Percentiles rank a stretch among this genome's conserved stretches.
phyloP scores from a whole-genome alignment of 1,139 yeast genomes.

The Debaryomycetaceae sp. region DNA sequence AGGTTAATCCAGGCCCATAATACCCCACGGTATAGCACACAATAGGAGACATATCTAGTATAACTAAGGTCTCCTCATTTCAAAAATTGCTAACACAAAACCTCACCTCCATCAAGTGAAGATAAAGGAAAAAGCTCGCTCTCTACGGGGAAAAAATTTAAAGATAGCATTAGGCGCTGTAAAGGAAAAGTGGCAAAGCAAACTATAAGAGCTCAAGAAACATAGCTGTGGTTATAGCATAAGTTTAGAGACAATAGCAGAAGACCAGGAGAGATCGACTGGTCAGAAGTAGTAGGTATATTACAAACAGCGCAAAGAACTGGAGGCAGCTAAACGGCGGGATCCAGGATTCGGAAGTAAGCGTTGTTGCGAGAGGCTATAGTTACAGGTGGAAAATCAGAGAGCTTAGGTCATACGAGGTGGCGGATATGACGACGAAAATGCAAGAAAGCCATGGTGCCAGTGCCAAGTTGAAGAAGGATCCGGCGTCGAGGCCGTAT shows the following conservation, averaged over 20 bases:
- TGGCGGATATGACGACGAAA: conserved; percentile 5
- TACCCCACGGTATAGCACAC: conserved; percentile 3
- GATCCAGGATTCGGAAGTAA: too few species aligned
- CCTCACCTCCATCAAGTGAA: neutral
- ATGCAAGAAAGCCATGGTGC: conserved; percentile 3
- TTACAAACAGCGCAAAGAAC: neutral
- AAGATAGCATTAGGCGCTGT: neutral
- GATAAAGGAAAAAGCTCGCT: neutral
- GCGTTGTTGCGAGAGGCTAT: too few species aligned
- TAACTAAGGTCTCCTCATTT: neutral
- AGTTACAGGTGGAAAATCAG: too few species aligned
- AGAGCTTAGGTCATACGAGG: too few species aligned
- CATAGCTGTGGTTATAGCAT: neutral
- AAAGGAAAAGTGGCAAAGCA: too few species aligned
- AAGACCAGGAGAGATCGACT: neutral
- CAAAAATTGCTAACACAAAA: neutral
- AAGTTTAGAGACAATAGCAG: neutral
- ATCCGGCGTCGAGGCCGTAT: conserved; percentile 58
- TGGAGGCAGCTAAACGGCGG: neutral
- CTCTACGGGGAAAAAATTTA: neutral
- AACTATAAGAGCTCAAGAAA: too few species aligned
- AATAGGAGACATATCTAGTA: neutral
- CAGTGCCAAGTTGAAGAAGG: conserved; percentile 16
- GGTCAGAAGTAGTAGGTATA: neutral
- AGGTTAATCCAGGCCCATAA: neutral